Conservation (phyloP, 345 rosid genomes). For the Lepidium sativum region DNA sequence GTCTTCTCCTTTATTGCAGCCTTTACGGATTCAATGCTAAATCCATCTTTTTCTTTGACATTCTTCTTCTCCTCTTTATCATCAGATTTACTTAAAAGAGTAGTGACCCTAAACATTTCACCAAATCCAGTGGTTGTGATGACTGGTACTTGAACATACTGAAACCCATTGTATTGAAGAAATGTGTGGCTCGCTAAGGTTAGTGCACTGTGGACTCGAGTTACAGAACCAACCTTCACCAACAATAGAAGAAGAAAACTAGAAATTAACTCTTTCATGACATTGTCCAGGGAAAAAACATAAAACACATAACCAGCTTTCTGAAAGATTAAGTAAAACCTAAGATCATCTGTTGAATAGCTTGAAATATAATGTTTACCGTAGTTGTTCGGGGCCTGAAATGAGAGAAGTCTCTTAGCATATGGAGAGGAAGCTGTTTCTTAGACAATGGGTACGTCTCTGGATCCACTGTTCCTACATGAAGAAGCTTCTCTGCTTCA, state of each 20-base stretch:
- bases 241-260: constrained; percentile 28
- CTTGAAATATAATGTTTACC: constrained; percentile 24
- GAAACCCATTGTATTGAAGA: constrained; percentile 61
- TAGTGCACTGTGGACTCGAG: constrained; percentile 57
- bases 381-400: constrained; percentile 85
- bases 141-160: constrained; percentile 67
- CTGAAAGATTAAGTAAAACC: background rate
- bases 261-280: constrained; percentile 5
- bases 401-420: constrained; percentile 56
- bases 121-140: constrained; percentile 60
- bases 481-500: constrained; percentile 55
- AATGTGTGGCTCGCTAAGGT: constrained; percentile 59
- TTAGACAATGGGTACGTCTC: constrained; percentile 53
- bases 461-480: constrained; percentile 62
- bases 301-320: background rate
- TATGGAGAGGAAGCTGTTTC: constrained; percentile 64
- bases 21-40: constrained; percentile 46
- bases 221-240: constrained; percentile 81
- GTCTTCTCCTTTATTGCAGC: constrained; percentile 61
- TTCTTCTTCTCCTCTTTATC: constrained; percentile 30
- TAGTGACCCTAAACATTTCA: constrained; percentile 54
- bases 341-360: background rate
- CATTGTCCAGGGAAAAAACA: background rate
- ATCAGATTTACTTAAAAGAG: constrained; percentile 29
- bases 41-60: constrained; percentile 29